Evolutionary conservation across 352 stramenopile genomes (phyloP).

Genomic region (Globisporangium viniferum): DNA sequence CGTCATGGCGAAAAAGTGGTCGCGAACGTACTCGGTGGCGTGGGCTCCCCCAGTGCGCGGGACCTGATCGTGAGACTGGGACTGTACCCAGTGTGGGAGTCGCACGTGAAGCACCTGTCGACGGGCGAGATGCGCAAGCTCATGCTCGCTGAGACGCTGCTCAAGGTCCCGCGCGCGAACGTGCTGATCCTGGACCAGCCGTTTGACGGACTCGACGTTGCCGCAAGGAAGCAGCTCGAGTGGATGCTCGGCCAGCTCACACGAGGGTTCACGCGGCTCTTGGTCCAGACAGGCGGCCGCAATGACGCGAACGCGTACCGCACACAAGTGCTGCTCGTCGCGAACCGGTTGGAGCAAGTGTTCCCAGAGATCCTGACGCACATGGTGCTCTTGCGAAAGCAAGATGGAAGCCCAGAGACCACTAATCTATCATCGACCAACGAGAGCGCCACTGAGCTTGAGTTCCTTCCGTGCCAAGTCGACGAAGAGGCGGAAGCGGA

Average conservation of each 20-base stretch:
- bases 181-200: conserved; percentile 92
- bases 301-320: conserved; percentile 80
- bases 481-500: conserved; percentile 23
- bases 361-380: conserved; percentile 76
- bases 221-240: conserved; percentile 67
- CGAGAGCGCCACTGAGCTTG: conserved; percentile 9
- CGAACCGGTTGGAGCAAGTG: conserved; percentile 88
- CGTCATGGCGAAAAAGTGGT: conserved; percentile 53
- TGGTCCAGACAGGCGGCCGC: conserved; percentile 85
- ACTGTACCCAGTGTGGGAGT: conserved; percentile 87
- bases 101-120: conserved; percentile 80
- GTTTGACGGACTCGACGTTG: conserved; percentile 91
- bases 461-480: conserved; percentile 35
- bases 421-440: not conserved
- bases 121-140: conserved; percentile 93
- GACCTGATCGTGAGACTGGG: conserved; percentile 91
- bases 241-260: conserved; percentile 86
- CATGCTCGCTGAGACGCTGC: conserved; percentile 81
- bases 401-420: not conserved
- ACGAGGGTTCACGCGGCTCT: conserved; percentile 82
- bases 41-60: conserved; percentile 65
- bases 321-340: conserved; percentile 87
- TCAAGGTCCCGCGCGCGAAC: conserved; percentile 57
- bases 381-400: conserved; percentile 43
- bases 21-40: conserved; percentile 61